Conservation (phyloP, 805 yeast genomes). For the Teunomyces aglyptinius region DNA sequence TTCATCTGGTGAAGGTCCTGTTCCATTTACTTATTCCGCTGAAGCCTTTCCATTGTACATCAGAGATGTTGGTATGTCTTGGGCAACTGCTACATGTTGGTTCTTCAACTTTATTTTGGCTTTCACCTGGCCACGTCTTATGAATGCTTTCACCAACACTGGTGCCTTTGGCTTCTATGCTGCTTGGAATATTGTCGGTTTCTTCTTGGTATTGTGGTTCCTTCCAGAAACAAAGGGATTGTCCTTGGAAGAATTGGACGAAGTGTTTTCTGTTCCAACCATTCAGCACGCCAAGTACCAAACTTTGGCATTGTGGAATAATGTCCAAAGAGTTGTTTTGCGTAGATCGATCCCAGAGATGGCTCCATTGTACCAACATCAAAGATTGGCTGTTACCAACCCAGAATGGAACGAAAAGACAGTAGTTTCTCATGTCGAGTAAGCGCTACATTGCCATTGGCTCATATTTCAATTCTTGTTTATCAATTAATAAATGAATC, state of each 20-base stretch:
- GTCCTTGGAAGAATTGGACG: conserved; percentile 75
- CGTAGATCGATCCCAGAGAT: conserved; percentile 44
- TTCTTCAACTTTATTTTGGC: conserved; percentile 69
- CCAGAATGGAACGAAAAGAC: conserved; percentile 63
- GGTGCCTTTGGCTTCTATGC: conserved; percentile 92
- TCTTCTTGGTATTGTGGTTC: conserved; percentile 67
- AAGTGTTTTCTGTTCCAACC: conserved; percentile 67
- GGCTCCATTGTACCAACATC: conserved; percentile 56
- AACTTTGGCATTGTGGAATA: conserved; percentile 32
- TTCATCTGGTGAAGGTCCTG: conserved; percentile 86
- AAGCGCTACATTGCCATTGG: neutral
- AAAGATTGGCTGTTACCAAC: conserved; percentile 59
- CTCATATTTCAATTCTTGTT: conserved; percentile 5
- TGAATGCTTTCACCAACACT: conserved; percentile 64
- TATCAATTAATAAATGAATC: conserved; percentile 1
- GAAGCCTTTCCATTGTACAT: conserved; percentile 79
- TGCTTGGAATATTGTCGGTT: conserved; percentile 74
- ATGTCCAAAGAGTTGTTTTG: conserved; percentile 46
- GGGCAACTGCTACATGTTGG: conserved; percentile 75
- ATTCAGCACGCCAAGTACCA: conserved; percentile 51
- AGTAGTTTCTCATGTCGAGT: conserved; percentile 51
- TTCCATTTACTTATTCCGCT: conserved; percentile 85
- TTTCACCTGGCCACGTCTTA: conserved; percentile 76
- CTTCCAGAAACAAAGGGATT: conserved; percentile 71
- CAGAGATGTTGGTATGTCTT: conserved; percentile 77